Conservation (phyloP, 495 filamentous ascomycete species). For the Acidiella bohemica region DNA sequence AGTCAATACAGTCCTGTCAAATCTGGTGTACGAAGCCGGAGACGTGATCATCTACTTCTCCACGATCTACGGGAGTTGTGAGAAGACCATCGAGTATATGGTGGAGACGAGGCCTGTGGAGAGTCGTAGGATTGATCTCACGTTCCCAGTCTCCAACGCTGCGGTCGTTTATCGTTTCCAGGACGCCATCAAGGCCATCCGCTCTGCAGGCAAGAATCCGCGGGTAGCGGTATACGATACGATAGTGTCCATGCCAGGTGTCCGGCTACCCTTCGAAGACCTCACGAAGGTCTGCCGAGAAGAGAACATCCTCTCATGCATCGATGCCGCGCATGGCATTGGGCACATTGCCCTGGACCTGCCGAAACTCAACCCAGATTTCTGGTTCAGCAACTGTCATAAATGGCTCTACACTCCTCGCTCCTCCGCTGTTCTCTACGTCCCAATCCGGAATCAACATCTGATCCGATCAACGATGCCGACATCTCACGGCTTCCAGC, state of each 20-base stretch:
- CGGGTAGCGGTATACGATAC: conserved; percentile 66
- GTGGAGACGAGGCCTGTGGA: conserved; percentile 42
- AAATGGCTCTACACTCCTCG: conserved; percentile 91
- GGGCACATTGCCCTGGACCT: conserved; percentile 64
- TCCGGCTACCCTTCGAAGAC: conserved; percentile 63
- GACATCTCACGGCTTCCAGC: conserved; percentile 48
- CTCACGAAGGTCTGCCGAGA: conserved; percentile 50
- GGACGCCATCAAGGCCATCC: conserved; percentile 3
- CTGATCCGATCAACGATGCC: conserved; percentile 64
- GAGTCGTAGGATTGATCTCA: conserved; percentile 31
- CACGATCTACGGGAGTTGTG: conserved; percentile 65
- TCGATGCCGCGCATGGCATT: conserved; percentile 77
- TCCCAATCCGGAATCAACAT: conserved; percentile 56
- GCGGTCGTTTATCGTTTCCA: conserved; percentile 31
- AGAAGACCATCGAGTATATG: conserved; percentile 54
- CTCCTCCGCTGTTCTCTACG: conserved; percentile 66
- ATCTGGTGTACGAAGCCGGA: conserved; percentile 39
- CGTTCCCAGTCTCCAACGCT: conserved; percentile 47
- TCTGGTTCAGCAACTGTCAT: conserved; percentile 72
- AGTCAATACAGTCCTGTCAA: conserved; percentile 67
- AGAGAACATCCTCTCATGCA: conserved; percentile 44
- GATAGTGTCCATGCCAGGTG: conserved; percentile 58
- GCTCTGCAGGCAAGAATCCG: conserved; percentile 22
- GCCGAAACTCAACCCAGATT: conserved; percentile 53
- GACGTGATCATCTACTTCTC: conserved; percentile 41